Evolutionary conservation across 768 basidiomycete species (phyloP).

Genomic region (Sutorius australiensis): DNA sequence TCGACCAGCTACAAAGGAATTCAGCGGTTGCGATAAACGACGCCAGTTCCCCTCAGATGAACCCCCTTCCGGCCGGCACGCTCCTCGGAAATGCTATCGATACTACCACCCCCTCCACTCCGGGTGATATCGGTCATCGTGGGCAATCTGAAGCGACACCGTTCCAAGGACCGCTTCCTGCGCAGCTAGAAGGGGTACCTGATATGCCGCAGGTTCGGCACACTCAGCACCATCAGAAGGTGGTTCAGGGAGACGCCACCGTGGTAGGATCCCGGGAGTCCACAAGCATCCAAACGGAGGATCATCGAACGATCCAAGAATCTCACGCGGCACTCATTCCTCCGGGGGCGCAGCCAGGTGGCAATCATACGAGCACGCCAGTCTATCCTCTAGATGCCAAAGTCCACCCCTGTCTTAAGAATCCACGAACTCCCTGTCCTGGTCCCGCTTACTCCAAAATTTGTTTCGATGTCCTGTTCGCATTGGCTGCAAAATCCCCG

Average conservation of each 20-base stretch:
- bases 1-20: neutral
- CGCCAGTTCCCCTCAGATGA: neutral
- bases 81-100: neutral
- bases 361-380: too few species aligned
- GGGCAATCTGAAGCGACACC: neutral
- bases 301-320: neutral
- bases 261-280: neutral
- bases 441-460: neutral
- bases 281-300: neutral
- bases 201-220: neutral
- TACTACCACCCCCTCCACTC: neutral
- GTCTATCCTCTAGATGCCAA: too few species aligned
- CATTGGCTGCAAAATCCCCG: rapidly evolving
- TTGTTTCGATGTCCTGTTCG: neutral
- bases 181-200: neutral
- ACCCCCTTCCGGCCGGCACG: neutral
- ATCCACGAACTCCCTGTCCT: neutral
- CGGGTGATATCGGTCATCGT: neutral
- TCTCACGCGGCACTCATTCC: neutral
- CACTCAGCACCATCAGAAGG: neutral
- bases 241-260: neutral
- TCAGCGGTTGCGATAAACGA: neutral
- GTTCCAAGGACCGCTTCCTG: neutral
- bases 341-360: too few species aligned
- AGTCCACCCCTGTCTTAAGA: neutral